A percentile compares a stretch with the other conserved stretches of the same genome.
These are phyloP conservation scores for Debaryomycetaceae sp. DNA, from an alignment of 1,139 yeast genomes.

Conservation along the genomic window DNA sequence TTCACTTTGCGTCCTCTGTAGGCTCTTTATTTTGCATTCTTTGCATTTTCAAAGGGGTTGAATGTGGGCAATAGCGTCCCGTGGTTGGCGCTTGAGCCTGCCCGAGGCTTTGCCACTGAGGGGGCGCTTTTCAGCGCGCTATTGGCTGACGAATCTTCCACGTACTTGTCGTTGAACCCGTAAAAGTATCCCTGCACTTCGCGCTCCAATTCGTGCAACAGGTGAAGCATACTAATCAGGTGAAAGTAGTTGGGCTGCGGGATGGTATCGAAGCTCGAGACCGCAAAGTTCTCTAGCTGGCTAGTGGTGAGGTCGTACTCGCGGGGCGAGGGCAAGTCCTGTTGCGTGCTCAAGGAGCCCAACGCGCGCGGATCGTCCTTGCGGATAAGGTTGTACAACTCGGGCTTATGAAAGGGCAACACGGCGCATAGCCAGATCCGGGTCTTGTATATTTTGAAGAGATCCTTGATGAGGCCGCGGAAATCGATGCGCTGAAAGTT, in stretches of 20 bases:
- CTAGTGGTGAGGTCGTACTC: slow-evolving; percentile 34
- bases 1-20: neutral
- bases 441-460: slow-evolving; percentile 88
- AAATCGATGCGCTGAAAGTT: slow-evolving; percentile 81
- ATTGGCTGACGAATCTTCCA: neutral
- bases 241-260: slow-evolving; percentile 33
- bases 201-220: slow-evolving; percentile 20
- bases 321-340: slow-evolving; percentile 13
- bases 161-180: slow-evolving; percentile 22
- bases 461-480: slow-evolving; percentile 81
- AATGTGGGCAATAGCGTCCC: slow-evolving; percentile 11
- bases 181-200: slow-evolving; percentile 32
- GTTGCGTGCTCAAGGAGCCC: no score
- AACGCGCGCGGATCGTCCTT: neutral
- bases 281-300: slow-evolving; percentile 30
- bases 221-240: slow-evolving; percentile 27
- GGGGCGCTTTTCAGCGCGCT: neutral
- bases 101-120: neutral
- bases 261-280: slow-evolving; percentile 25
- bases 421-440: slow-evolving; percentile 97
- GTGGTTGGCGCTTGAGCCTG: neutral
- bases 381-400: slow-evolving; percentile 11
- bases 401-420: slow-evolving; percentile 27
- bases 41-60: slow-evolving; percentile 25
- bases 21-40: neutral